phyloP scores from a whole-genome alignment of 768 basidiomycete genomes.

The Paxillus involutus region DNA sequence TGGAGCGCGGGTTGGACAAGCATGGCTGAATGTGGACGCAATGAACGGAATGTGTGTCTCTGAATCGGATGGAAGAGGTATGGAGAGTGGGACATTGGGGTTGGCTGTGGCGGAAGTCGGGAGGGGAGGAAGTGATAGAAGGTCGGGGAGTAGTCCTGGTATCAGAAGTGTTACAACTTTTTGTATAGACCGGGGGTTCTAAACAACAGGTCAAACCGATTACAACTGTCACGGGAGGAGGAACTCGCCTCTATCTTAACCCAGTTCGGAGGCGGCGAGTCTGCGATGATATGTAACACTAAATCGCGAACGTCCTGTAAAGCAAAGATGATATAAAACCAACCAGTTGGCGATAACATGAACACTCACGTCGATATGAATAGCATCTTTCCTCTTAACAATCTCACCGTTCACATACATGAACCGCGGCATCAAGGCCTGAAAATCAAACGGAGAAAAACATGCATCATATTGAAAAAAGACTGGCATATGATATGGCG shows the following conservation, averaged over 20 bases:
- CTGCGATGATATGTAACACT: constrained; percentile 76
- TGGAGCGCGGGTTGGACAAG: constrained; percentile 89
- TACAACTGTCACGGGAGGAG: not conserved
- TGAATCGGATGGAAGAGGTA: constrained; percentile 36
- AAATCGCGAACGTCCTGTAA: constrained; percentile 86
- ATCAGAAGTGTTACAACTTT: constrained; percentile 80
- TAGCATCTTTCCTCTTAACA: constrained; percentile 63
- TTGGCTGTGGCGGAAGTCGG: constrained; percentile 67
- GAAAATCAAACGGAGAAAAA: constrained; percentile 4
- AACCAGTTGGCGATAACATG: not conserved
- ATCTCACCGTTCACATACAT: constrained; percentile 83
- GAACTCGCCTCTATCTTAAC: constrained; percentile 72
- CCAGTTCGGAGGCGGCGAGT: constrained; percentile 86
- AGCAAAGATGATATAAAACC: not conserved
- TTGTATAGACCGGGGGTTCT: constrained; percentile 75
- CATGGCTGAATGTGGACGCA: constrained; percentile 83
- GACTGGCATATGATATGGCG: not conserved
- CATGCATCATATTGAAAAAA: constrained; percentile 8
- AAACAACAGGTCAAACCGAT: constrained; percentile 5
- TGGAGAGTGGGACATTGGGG: constrained; percentile 53
- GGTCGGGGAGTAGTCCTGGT: constrained; percentile 80
- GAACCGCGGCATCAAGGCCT: constrained; percentile 55
- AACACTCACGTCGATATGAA: constrained; percentile 74
- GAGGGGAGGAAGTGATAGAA: constrained; percentile 69
- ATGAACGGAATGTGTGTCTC: constrained; percentile 59